Conservation (phyloP, 2,329 filamentous ascomycete species). For the Tolypocladium ophioglossoides region DNA sequence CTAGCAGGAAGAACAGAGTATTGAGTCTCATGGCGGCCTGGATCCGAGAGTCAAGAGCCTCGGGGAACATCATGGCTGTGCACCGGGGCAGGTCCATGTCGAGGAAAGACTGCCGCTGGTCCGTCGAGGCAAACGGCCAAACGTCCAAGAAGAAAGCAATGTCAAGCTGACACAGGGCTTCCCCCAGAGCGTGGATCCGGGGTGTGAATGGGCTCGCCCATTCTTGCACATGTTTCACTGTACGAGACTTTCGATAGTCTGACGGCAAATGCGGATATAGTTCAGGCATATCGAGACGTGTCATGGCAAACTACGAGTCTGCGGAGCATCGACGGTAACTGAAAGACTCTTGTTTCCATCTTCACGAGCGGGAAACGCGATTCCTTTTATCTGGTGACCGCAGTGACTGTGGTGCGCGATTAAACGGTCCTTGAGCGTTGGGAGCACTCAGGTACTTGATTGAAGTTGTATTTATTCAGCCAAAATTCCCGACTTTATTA, state of each 20-base stretch:
- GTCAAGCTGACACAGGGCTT: neutral
- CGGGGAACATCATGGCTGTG: neutral
- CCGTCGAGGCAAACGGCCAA: neutral
- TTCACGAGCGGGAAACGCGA: too few species aligned
- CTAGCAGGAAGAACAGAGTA: neutral
- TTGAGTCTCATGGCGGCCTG: neutral
- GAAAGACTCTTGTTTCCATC: too few species aligned
- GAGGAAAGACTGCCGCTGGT: neutral
- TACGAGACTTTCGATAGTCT: neutral
- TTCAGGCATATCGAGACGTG: too few species aligned
- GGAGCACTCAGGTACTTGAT: too few species aligned
- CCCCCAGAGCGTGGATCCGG: neutral
- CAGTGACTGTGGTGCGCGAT: too few species aligned
- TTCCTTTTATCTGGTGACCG: too few species aligned
- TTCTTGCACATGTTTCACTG: neutral
- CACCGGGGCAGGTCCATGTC: neutral
- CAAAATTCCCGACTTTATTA: too few species aligned
- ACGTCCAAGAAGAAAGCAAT: neutral
- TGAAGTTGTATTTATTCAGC: too few species aligned
- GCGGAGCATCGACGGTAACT: too few species aligned
- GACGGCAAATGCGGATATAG: neutral
- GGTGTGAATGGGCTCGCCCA: neutral
- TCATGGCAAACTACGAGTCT: too few species aligned
- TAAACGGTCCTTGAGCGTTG: too few species aligned
- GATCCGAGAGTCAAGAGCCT: neutral